phyloP scores from a whole-genome alignment of 2,329 filamentous ascomycete genomes.

The Podosphaera aphanis region DNA sequence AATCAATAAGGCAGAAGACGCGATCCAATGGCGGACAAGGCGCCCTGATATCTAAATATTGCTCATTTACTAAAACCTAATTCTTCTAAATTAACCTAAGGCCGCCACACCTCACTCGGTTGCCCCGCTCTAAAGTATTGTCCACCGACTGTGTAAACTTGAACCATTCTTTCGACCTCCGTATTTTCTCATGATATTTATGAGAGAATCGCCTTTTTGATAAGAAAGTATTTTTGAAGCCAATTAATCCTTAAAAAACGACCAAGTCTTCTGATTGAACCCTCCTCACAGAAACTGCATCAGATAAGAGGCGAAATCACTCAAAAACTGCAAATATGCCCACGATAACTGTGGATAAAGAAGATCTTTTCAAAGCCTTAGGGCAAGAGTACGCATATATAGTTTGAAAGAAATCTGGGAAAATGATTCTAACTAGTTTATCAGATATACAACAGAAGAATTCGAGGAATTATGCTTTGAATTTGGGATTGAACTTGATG shows the following conservation, averaged over 20 bases:
- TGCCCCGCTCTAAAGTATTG: background rate
- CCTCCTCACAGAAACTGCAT: background rate
- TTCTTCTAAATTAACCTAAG: background rate
- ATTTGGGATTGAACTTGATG: slow-evolving; percentile 85
- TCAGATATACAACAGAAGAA: slow-evolving; percentile 69
- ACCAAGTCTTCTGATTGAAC: too few relatives aligned
- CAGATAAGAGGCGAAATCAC: background rate
- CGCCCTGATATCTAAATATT: background rate
- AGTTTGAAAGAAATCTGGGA: slow-evolving; percentile 7
- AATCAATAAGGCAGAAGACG: background rate
- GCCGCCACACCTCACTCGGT: background rate
- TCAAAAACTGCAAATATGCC: slow-evolving; percentile 41
- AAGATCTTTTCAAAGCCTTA: slow-evolving; percentile 77
- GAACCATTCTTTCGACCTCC: too few relatives aligned
- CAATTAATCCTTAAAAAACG: too few relatives aligned
- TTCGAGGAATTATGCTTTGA: slow-evolving; percentile 98
- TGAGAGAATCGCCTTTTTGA: too few relatives aligned
- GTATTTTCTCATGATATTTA: too few relatives aligned
- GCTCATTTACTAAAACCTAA: background rate
- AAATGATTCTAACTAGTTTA: slow-evolving; percentile 10
- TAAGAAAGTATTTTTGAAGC: too few relatives aligned
- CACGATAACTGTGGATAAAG: slow-evolving; percentile 92
- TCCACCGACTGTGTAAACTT: too few relatives aligned
- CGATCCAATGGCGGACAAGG: too few relatives aligned
- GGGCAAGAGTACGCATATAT: slow-evolving; percentile 49